Conservation (phyloP, 2,329 filamentous ascomycete genomes). For the Cercospora beticola region DNA sequence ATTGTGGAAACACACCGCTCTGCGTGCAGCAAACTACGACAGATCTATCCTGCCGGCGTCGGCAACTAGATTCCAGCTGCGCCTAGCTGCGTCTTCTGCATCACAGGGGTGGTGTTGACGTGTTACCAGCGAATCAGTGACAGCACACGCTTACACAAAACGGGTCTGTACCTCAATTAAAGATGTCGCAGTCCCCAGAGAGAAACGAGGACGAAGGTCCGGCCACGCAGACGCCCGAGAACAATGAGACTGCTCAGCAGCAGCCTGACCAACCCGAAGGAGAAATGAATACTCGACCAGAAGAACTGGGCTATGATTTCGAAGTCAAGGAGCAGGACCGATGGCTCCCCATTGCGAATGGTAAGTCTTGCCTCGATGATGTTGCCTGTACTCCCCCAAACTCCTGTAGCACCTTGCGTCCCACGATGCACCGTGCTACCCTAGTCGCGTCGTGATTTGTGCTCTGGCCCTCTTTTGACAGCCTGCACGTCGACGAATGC, state of each 20-base stretch:
- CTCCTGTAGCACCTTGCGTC: slow-evolving; percentile 31
- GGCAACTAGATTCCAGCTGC: slow-evolving; percentile 30
- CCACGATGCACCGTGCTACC: slow-evolving; percentile 27
- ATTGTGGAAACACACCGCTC: slow-evolving; percentile 25
- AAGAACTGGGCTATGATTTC: slow-evolving; percentile 75
- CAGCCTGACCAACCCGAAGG: slow-evolving; percentile 69
- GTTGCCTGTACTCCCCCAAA: slow-evolving; percentile 20
- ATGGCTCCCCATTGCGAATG: slow-evolving; percentile 99
- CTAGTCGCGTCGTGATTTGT: slow-evolving; percentile 34
- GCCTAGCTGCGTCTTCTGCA: slow-evolving; percentile 25
- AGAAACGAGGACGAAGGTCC: slow-evolving; percentile 75
- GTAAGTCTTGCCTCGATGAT: slow-evolving; percentile 61
- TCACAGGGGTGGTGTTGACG: slow-evolving; percentile 29
- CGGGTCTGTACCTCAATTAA: slow-evolving; percentile 55
- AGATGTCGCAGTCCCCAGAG: slow-evolving; percentile 89
- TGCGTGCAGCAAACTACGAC: slow-evolving; percentile 25
- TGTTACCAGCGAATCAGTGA: slow-evolving; percentile 37
- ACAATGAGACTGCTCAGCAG: slow-evolving; percentile 84
- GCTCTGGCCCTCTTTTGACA: slow-evolving; percentile 32
- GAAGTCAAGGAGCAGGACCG: slow-evolving; percentile 99
- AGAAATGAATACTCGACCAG: slow-evolving; percentile 32
- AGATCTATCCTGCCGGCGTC: slow-evolving; percentile 24
- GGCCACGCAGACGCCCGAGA: slow-evolving; percentile 77
- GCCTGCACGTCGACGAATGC: slow-evolving; percentile 35
- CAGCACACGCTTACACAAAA: slow-evolving; percentile 33